Conservation (phyloP, 441 rosid species). For the Brassica hybrid region DNA sequence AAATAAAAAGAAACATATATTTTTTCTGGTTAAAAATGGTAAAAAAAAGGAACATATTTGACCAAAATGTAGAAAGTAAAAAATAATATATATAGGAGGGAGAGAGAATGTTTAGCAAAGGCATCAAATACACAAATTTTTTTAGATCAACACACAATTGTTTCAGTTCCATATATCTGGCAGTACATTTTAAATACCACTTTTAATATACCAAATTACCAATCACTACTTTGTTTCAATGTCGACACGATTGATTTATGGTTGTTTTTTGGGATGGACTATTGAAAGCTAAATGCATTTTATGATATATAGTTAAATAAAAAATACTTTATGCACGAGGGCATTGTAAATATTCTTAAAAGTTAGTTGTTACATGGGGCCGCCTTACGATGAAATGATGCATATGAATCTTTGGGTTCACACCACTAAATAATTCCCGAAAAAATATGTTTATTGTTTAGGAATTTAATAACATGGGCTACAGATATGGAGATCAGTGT, state of each 20-base stretch:
- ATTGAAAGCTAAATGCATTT: slow-evolving; percentile 5
- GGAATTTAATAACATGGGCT: slow-evolving; percentile 9
- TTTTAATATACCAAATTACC: background rate
- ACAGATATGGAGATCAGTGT: slow-evolving; percentile 6
- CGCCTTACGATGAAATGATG: slow-evolving; percentile 21
- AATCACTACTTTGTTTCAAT: background rate
- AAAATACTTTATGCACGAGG: background rate
- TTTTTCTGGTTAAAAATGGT: background rate
- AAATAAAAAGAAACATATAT: background rate
- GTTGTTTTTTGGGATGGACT: background rate
- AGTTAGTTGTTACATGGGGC: background rate
- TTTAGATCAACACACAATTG: too few relatives aligned
- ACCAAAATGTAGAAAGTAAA: too few relatives aligned
- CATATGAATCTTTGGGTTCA: slow-evolving; percentile 30
- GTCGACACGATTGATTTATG: background rate
- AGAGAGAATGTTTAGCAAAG: too few relatives aligned
- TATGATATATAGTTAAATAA: background rate
- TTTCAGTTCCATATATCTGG: too few relatives aligned
- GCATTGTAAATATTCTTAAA: background rate
- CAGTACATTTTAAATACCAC: background rate
- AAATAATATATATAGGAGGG: too few relatives aligned
- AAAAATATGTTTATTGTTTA: background rate
- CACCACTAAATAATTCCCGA: slow-evolving; percentile 9
- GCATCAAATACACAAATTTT: too few relatives aligned
- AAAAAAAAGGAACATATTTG: too few relatives aligned